Percentiles rank a stretch among this genome's conserved stretches.
Evolutionary conservation across 495 filamentous ascomycete genomes (phyloP).

Genomic region (Neurospora sp.): DNA sequence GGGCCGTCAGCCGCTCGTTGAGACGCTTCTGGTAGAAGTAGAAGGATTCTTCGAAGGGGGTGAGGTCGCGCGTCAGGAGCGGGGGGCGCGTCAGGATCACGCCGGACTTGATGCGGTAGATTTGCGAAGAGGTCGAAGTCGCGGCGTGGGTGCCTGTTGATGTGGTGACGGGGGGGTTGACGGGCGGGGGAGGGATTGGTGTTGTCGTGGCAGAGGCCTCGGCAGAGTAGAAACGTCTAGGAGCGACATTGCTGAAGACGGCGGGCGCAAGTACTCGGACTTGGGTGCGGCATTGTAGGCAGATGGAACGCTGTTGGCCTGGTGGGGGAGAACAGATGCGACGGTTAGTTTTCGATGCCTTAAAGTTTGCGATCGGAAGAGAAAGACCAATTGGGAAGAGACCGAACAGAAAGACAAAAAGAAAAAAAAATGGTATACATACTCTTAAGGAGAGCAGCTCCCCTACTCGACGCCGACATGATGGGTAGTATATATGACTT

Average conservation of each 20-base stretch:
- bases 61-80: constrained; percentile 70
- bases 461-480: constrained; percentile 45
- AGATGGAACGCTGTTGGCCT: neutral
- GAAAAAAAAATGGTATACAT: constrained; percentile 7
- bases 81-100: constrained; percentile 85
- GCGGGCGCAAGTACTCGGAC: neutral
- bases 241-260: constrained; percentile 3
- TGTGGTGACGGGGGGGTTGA: neutral
- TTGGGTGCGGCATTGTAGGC: constrained; percentile 1
- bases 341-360: neutral
- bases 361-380: constrained; percentile 11
- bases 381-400: neutral
- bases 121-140: constrained; percentile 12
- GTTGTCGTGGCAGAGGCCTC: constrained; percentile 4
- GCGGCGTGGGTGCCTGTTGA: constrained; percentile 7
- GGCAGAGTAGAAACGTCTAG: constrained; percentile 6
- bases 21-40: constrained; percentile 95
- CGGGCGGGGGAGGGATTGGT: neutral
- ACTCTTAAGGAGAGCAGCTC: constrained; percentile 36
- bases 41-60: constrained; percentile 81
- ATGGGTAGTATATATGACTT: constrained; percentile 12
- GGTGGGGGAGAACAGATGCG: neutral
- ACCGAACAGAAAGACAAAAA: too few species aligned
- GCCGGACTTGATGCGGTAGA: constrained; percentile 64
- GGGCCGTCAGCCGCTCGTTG: constrained; percentile 82